Conservation (phyloP, 1,139 yeast genomes). For the Suhomyces atakaporum region DNA sequence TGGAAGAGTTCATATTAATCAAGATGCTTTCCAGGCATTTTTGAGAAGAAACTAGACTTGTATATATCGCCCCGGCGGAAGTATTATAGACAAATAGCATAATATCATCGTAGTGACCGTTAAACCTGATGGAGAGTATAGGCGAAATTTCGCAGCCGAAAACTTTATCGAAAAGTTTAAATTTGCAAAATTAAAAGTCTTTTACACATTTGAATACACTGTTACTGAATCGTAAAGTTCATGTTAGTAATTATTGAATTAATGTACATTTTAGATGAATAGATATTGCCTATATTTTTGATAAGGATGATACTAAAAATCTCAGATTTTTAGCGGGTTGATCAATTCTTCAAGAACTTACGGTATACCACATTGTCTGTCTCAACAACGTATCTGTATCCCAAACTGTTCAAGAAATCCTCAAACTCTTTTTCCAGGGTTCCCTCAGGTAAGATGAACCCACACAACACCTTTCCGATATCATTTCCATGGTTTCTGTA, state of each 20-base stretch:
- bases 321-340: too few relatives aligned
- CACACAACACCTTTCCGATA: conserved; percentile 88
- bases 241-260: too few relatives aligned
- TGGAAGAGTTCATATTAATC: conserved; percentile 77
- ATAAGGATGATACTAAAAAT: too few relatives aligned
- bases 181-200: too few relatives aligned
- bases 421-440: conserved; percentile 65
- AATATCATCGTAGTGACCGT: too few relatives aligned
- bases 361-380: conserved; percentile 81
- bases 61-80: conserved; percentile 1
- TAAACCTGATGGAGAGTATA: too few relatives aligned
- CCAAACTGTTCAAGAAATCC: conserved; percentile 66
- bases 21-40: conserved; percentile 83
- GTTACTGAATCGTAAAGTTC: too few relatives aligned
- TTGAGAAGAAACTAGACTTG: conserved; percentile 31
- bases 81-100: background rate
- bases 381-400: conserved; percentile 79
- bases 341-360: conserved; percentile 53
- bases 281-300: too few relatives aligned
- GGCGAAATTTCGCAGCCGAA: too few relatives aligned
- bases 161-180: too few relatives aligned
- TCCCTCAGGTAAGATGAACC: conserved; percentile 77
- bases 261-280: too few relatives aligned
- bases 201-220: too few relatives aligned
- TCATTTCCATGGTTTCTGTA: conserved; percentile 97